phyloP scores from a whole-genome alignment of 495 filamentous ascomycete species.

The Antarctomyces pellizariae region DNA sequence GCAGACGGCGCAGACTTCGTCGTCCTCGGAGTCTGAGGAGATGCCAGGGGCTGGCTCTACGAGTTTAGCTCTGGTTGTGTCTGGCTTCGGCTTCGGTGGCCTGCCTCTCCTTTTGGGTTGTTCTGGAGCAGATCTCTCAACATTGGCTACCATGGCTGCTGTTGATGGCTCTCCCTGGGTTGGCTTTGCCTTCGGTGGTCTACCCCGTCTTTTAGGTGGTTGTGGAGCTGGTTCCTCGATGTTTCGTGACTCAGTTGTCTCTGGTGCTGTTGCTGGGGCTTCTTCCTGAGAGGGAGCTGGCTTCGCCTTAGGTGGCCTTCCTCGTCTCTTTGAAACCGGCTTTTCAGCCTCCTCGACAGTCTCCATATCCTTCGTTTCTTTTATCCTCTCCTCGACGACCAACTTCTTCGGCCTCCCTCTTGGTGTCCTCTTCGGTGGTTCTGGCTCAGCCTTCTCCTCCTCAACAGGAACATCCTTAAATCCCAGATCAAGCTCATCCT shows the following conservation, averaged over 20 bases:
- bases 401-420: not conserved
- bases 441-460: constrained; percentile 1
- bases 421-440: constrained; percentile 1
- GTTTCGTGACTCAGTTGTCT: constrained; percentile 2
- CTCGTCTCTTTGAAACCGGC: constrained; percentile 1
- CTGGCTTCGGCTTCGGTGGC: not conserved
- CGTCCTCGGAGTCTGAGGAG: too few relatives aligned
- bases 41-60: too few relatives aligned
- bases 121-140: not conserved
- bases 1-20: constrained; percentile 4
- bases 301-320: constrained; percentile 1
- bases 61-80: too few relatives aligned
- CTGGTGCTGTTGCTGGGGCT: constrained; percentile 1
- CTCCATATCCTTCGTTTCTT: not conserved
- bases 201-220: not conserved
- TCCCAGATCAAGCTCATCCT: constrained; percentile 8
- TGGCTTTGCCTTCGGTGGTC: not conserved
- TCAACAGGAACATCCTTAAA: constrained; percentile 9
- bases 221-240: not conserved
- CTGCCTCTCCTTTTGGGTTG: not conserved
- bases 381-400: constrained; percentile 1
- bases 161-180: not conserved
- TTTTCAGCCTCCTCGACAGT: constrained; percentile 1
- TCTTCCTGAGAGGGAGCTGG: not conserved
- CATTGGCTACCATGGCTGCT: constrained; percentile 1